Evolutionary conservation across 2,329 filamentous ascomycete genomes (phyloP), one percentile per base, ranked within the genome.

Genomic region (Sclerotinia spermophila): DNA sequence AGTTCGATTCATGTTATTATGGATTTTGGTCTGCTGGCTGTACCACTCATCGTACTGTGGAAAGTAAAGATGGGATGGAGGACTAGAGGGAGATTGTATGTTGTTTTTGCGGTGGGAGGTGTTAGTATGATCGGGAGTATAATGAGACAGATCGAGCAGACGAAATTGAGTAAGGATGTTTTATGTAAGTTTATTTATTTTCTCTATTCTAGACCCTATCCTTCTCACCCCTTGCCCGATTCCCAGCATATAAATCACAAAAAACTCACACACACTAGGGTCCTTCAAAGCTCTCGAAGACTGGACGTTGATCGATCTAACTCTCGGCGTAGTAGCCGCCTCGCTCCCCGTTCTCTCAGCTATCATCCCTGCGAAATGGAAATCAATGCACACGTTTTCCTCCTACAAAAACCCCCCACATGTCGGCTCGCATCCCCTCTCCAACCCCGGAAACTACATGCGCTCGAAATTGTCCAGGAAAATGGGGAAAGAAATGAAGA

Each of bases 21-120:
- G 73, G 80, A 80, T 53, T 78, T 80, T 70, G 73, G 73, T 13
- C 72, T 81, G 2, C 73, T 81, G n/a, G 56, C 74, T 2, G 77
- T 79, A 0, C 80, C 80, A 2, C 71, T 81, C 10, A 76, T 80
- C n/a, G 78, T 81, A 1, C 71, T 81, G 7, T 81, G 78, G 78
- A 78, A 77, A 45, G 76, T 81, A 2, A 72, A 73, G 19, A 80
- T 81, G 75, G 72, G 76, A 1, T 73, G 68, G 38, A 67, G 66
- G 10, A 80, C 77, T 44, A 81, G 80, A 65, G 48, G 74, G 19
- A 75, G 79, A 10, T 73, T 81, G 3, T 79, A 77, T 61, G 44
- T 78, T 30, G 76, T 81, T 44, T 81, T 81, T 75, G 74, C 71
- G 17, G 75, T 78, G 38, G 79, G 80, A 17, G 73, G 75, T 17